These are phyloP conservation scores for Daldinia concentrica DNA, from an alignment of 495 filamentous ascomycete species.

Conservation along the genomic window DNA sequence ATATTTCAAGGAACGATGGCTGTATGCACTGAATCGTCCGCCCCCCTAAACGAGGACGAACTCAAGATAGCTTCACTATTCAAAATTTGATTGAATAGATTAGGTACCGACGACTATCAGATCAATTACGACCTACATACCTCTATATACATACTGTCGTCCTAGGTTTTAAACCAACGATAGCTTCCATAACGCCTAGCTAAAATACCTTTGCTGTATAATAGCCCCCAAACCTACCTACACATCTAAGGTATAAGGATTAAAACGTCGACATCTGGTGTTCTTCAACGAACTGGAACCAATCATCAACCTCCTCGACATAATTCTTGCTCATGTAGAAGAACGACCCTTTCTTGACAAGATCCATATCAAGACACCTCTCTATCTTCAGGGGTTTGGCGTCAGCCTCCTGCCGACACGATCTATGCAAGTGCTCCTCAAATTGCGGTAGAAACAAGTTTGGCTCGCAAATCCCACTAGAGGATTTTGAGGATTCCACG, in stretches of 20 bases:
- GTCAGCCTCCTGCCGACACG: background rate
- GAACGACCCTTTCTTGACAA: slow-evolving; percentile 19
- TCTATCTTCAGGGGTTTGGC: slow-evolving; percentile 13
- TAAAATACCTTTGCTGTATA: background rate
- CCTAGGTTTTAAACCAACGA: background rate
- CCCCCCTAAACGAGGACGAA: background rate
- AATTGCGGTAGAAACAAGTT: background rate
- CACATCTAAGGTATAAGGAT: background rate
- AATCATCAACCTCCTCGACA: slow-evolving; percentile 17
- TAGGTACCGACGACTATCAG: background rate
- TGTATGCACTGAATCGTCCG: no score
- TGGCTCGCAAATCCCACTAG: background rate
- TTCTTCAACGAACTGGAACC: slow-evolving; percentile 20
- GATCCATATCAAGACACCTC: slow-evolving; percentile 25
- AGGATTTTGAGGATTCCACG: no score
- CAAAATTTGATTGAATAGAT: background rate
- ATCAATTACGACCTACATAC: background rate
- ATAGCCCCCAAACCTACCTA: background rate
- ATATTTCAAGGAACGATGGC: no score
- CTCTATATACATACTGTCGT: background rate
- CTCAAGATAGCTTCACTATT: background rate
- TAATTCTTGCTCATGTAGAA: slow-evolving; percentile 26
- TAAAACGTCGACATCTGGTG: slow-evolving; percentile 18
- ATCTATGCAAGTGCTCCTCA: background rate
- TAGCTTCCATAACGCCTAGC: background rate